Evolutionary conservation across 2,329 filamentous ascomycete genomes (phyloP), one percentile per base, ranked within the genome.

Genomic region (Alternaria rosae): DNA sequence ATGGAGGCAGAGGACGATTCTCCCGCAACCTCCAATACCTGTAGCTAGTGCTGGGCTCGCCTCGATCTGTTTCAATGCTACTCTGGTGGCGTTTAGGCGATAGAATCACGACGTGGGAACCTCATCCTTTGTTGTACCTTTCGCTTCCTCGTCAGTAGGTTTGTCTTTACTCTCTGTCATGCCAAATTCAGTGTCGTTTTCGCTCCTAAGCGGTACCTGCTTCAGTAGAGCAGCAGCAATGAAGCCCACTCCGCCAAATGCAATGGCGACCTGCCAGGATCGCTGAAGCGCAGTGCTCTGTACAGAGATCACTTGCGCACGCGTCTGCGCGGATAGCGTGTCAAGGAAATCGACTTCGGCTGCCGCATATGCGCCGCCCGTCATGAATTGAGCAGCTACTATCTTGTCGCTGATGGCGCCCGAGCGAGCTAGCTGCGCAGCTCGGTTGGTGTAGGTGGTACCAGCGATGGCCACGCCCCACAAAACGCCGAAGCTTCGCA

Each of bases 381-480:
- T 38, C 35, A 38, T 38, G 5, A 38, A 38, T 6, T 11, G 35
- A 38, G 35, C 35, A 10, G 35, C 35, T 38, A 38, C 35, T n/a
- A 10, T 38, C 9, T 5, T 38, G 35, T 38, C 35, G n/a, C 35
- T 38, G 35, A 38, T 38, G 9, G 35, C 9, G 5, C 35, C 35
- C 5, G 35, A 38, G 35, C 35, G 35, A 38, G 35, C 35, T 17
- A 45, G 21, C 42, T 45, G 42, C 12, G 42, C 42, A 23, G 42
- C 42, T 3, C 42, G 42, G 42, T 20, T 45, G 42, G 42, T 71
- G 60, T 70, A 72, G 13, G 68, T 57, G 20, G 68, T 52, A 1
- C 52, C 41, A 3, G 65, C 63, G 3, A 74, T 58, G 1, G 68
- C 65, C 5, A 66, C 41, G n/a, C 69, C 70, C 70, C 69, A 74